phyloP scores from a whole-genome alignment of 352 stramenopile genomes.

The Phytophthora megakarya region DNA sequence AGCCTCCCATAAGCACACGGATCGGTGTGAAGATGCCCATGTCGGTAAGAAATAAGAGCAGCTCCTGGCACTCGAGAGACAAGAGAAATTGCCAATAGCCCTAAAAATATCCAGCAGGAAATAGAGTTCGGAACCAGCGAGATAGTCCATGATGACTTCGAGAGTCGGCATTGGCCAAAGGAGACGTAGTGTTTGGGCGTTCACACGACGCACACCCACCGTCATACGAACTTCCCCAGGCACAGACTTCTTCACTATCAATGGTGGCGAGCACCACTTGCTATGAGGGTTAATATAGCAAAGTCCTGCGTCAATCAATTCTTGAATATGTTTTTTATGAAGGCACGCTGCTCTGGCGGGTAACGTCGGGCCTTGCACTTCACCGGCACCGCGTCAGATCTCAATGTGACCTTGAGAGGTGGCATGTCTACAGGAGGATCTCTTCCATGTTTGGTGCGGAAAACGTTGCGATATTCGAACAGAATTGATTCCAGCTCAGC shows the following conservation, averaged over 20 bases:
- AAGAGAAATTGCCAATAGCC: constrained; percentile 15
- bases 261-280: constrained; percentile 6
- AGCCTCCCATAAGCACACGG: constrained; percentile 10
- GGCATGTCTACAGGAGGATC: constrained; percentile 3
- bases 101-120: constrained; percentile 17
- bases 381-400: not conserved
- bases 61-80: constrained; percentile 9
- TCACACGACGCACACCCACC: not conserved
- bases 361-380: not conserved
- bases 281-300: constrained; percentile 3
- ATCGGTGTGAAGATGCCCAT: constrained; percentile 7
- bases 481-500: not conserved
- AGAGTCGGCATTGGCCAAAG: constrained; percentile 18
- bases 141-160: constrained; percentile 4
- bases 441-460: not conserved
- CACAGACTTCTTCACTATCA: not conserved
- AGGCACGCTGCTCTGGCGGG: not conserved
- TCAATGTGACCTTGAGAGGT: constrained; percentile 1
- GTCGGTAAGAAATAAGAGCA: constrained; percentile 7
- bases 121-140: not conserved
- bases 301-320: not conserved
- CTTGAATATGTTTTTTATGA: constrained; percentile 3
- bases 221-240: constrained; percentile 4
- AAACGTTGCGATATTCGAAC: not conserved
- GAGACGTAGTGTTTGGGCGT: too few relatives aligned